Evolutionary conservation across 176 grass and related monocot species (phyloP).

Genomic region (Rhynchospora pubera): DNA sequence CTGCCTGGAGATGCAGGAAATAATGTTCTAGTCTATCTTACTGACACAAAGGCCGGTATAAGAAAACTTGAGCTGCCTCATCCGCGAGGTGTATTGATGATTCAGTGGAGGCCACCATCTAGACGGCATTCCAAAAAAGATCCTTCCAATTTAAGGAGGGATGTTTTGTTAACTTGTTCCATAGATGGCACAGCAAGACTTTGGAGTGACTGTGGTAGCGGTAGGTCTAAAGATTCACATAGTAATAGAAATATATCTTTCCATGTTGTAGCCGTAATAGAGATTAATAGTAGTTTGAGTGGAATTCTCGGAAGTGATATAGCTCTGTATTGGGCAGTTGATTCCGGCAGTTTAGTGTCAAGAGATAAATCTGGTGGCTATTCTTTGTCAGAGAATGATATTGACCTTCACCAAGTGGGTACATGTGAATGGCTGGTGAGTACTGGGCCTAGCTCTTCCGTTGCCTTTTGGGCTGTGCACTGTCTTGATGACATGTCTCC

Average conservation of each 20-base stretch:
- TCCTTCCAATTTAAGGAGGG: constrained; percentile 36
- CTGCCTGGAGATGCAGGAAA: constrained; percentile 12
- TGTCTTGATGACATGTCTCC: constrained; percentile 85
- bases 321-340: constrained; percentile 63
- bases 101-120: constrained; percentile 75
- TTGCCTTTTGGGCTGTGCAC: constrained; percentile 72
- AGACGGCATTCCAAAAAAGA: constrained; percentile 7
- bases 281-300: constrained; percentile 63
- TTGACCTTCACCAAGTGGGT: constrained; percentile 36
- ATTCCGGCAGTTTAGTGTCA: constrained; percentile 38
- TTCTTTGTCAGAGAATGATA: constrained; percentile 42
- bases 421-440: constrained; percentile 89
- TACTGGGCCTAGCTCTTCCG: constrained; percentile 41
- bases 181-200: constrained; percentile 69
- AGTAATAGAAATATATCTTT: constrained; percentile 35
- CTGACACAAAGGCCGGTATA: constrained; percentile 46
- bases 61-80: constrained; percentile 51
- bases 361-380: constrained; percentile 41
- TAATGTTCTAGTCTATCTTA: constrained; percentile 60
- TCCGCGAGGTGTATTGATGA: constrained; percentile 61
- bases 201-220: constrained; percentile 57
- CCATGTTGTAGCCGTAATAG: constrained; percentile 62
- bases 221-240: constrained; percentile 37
- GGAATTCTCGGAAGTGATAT: constrained; percentile 67
- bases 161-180: constrained; percentile 83